Percentiles rank a stretch among this genome's conserved stretches.
These are phyloP conservation scores for Leptodontidium sp. DNA, from an alignment of 2,329 filamentous ascomycete species.

Conservation along the genomic window DNA sequence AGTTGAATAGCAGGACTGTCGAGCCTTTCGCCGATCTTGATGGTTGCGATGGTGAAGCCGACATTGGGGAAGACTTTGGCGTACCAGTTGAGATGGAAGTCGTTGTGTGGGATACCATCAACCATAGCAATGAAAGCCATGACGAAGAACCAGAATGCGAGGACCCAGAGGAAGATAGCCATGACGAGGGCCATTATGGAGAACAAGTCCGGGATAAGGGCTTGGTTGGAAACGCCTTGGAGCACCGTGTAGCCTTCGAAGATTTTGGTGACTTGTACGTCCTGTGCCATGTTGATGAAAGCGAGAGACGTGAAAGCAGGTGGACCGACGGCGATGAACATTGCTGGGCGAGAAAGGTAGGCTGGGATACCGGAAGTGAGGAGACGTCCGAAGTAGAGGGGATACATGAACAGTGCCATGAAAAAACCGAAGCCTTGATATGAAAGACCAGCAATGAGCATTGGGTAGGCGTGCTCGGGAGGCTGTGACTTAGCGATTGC, in stretches of 20 bases:
- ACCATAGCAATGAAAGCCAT: constrained; percentile 49
- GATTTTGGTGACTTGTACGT: constrained; percentile 32
- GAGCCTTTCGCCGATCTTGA: constrained; percentile 59
- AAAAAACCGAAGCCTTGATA: constrained; percentile 75
- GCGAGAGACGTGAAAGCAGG: constrained; percentile 77
- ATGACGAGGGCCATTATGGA: constrained; percentile 49
- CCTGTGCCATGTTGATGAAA: constrained; percentile 67
- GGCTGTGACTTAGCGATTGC: constrained; percentile 70
- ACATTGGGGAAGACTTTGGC: constrained; percentile 69
- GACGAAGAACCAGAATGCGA: constrained; percentile 63
- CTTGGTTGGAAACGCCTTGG: constrained; percentile 57
- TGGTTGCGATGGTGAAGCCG: constrained; percentile 64
- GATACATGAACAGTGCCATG: constrained; percentile 74
- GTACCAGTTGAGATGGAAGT: constrained; percentile 70
- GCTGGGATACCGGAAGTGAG: constrained; percentile 66
- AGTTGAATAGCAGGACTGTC: constrained; percentile 54
- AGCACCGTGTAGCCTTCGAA: constrained; percentile 40
- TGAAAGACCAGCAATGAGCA: constrained; percentile 70
- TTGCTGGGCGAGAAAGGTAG: constrained; percentile 69
- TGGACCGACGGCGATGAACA: constrained; percentile 79
- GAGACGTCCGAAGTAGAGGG: constrained; percentile 74
- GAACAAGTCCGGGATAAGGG: constrained; percentile 45
- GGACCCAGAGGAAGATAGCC: constrained; percentile 68
- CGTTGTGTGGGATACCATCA: constrained; percentile 53
- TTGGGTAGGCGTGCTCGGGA: constrained; percentile 61